phyloP scores from a whole-genome alignment of 2,329 filamentous ascomycete genomes.

The Herpotrichia juniperi region DNA sequence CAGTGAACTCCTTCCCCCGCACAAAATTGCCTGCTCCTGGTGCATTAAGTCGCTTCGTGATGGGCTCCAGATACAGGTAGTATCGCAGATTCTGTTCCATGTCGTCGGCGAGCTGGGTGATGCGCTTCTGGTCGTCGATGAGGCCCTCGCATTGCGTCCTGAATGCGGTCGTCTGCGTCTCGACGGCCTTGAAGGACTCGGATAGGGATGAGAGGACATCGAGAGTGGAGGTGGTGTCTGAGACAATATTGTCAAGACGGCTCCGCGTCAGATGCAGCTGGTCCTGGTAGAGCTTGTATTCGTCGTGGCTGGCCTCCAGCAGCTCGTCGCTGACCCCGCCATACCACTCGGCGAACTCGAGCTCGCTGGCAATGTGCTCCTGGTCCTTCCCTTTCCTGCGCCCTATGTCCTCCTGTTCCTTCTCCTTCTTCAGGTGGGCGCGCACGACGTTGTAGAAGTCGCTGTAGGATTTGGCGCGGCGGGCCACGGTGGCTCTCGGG shows the following conservation, averaged over 20 bases:
- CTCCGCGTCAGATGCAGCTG: conserved; percentile 81
- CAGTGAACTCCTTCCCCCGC: conserved; percentile 80
- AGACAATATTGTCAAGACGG: conserved; percentile 79
- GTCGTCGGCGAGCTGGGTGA: conserved; percentile 80
- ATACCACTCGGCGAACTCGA: conserved; percentile 67
- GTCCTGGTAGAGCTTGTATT: conserved; percentile 81
- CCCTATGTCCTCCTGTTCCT: conserved; percentile 32
- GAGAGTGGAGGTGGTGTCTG: conserved; percentile 77
- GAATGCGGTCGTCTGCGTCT: conserved; percentile 90
- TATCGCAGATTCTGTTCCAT: conserved; percentile 91
- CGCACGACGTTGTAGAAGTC: conserved; percentile 73
- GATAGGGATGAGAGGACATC: conserved; percentile 79
- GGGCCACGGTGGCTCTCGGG: conserved; percentile 68
- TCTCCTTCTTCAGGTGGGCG: conserved; percentile 62
- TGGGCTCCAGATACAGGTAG: conserved; percentile 91
- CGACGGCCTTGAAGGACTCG: conserved; percentile 84
- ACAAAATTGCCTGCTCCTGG: conserved; percentile 87
- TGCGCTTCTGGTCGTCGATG: conserved; percentile 77
- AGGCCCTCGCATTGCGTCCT: conserved; percentile 90
- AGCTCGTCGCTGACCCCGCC: conserved; percentile 68
- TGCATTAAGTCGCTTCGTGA: conserved; percentile 87
- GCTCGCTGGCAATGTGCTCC: conserved; percentile 60
- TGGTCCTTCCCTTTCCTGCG: conserved; percentile 48
- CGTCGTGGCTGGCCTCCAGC: conserved; percentile 80
- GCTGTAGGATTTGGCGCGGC: conserved; percentile 77